phyloP scores from a whole-genome alignment of 768 basidiomycete genomes.

The Leccinum olivaceopallidum region DNA sequence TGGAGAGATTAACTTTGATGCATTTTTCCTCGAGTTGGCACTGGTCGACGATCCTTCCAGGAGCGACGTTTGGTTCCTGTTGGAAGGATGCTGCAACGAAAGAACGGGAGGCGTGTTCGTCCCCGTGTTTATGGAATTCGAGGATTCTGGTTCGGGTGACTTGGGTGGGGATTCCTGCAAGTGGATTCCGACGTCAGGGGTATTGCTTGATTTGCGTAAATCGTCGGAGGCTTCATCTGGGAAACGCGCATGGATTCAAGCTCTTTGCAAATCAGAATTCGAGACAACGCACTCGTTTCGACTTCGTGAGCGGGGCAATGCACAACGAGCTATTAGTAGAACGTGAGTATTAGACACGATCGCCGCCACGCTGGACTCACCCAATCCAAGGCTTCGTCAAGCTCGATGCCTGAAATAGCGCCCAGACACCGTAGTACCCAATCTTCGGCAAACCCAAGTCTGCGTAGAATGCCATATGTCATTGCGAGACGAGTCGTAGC shows the following conservation, averaged over 20 bases:
- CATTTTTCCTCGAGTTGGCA: constrained; percentile 7
- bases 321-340: constrained; percentile 53
- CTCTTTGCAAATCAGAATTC: background rate
- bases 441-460: constrained; percentile 72
- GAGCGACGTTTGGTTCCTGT: background rate
- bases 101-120: constrained; percentile 42
- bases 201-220: constrained; percentile 6
- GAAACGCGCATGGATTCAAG: constrained; percentile 4
- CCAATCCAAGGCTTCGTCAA: constrained; percentile 94
- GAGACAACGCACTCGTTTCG: constrained; percentile 30
- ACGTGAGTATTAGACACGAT: constrained; percentile 9
- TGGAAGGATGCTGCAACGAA: constrained; percentile 25
- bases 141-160: constrained; percentile 1
- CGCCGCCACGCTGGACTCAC: constrained; percentile 42
- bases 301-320: constrained; percentile 66
- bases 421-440: constrained; percentile 72
- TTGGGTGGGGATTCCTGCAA: constrained; percentile 3
- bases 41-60: constrained; percentile 11
- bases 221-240: constrained; percentile 19
- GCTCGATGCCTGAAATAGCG: constrained; percentile 60
- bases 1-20: constrained; percentile 34
- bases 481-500: constrained; percentile 67
- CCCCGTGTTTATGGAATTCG: constrained; percentile 33
- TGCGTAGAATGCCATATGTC: constrained; percentile 77
- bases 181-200: background rate